Evolutionary conservation across 805 yeast genomes (phyloP), one percentile per base, ranked within the genome.

Genomic region (Cyberlindnera euphorbiae): DNA sequence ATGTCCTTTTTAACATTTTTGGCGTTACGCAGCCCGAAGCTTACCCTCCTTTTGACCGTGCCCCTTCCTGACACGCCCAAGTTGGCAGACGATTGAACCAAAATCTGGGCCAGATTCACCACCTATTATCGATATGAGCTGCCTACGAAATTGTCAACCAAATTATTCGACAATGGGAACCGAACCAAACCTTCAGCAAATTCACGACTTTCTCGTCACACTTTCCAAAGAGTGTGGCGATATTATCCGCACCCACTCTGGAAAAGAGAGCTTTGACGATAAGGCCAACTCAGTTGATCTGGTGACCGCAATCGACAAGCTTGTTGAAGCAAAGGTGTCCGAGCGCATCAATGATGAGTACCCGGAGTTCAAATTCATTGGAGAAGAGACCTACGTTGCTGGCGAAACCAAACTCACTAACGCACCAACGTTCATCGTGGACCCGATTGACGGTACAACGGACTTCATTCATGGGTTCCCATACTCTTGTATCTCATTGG

Each of bases 361-460:
- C 48, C 82, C 82, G 10, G 53, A 58, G 15, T 78, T 53, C 50
- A 60, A 62, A 43, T 78, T 77, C 53, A 63, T 78, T 51, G 84
- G 83, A 19, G 84, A 78, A 50, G 84, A 78, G 52, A 64, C 76
- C 16, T 77, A 64, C 42, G 59, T 69, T 10, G 67, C 67, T 4
- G 81, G 79, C 1, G 59, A 55, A 21, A 63, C 78, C 4, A 52
- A 51, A 30, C 58, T 78, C 12, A 59, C 71, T 2, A 65, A 66
- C 27, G 71, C 60, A 4, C 83, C 83, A 15, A 77, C 82, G 2
- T 78, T 78, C 49, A 69, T 78, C 36, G 79, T 78, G 14, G 83
- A 77, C 49, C 81, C 81, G 28, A 72, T 75, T 51, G 82, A 77
- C 46, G 83, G 83, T 10, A 78, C 84, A 1, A 76, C 82, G 5